Evolutionary conservation across 257 asterid species (phyloP).

Genomic region (Solanum virginianum): DNA sequence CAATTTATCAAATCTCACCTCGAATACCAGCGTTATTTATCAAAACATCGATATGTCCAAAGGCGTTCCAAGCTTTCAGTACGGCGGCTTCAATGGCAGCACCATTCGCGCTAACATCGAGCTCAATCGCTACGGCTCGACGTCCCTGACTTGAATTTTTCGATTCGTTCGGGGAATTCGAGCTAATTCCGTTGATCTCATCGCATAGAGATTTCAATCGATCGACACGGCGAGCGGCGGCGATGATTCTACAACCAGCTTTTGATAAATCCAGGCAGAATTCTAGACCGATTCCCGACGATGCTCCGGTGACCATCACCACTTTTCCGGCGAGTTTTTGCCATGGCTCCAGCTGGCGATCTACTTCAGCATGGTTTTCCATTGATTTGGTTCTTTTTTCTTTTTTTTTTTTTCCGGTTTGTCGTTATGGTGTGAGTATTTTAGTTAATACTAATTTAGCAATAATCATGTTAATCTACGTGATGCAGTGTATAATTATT

Average conservation of each 20-base stretch:
- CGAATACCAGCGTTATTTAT: slow-evolving; percentile 61
- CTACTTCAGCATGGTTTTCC: slow-evolving; percentile 1
- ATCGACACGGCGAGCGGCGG: slow-evolving; percentile 57
- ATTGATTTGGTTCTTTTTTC: neutral
- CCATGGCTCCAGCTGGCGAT: slow-evolving; percentile 52
- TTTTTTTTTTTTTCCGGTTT: neutral
- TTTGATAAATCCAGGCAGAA: slow-evolving; percentile 50
- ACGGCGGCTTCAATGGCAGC: slow-evolving; percentile 28
- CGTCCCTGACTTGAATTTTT: neutral
- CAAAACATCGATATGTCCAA: slow-evolving; percentile 49
- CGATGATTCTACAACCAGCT: slow-evolving; percentile 62
- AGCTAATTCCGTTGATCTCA: slow-evolving; percentile 23
- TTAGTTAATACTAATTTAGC: no score
- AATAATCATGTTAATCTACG: no score
- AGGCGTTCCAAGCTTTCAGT: slow-evolving; percentile 48
- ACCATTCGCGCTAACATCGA: slow-evolving; percentile 31
- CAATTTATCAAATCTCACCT: slow-evolving; percentile 16
- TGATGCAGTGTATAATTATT: no score
- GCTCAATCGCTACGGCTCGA: slow-evolving; percentile 51
- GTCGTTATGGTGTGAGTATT: neutral
- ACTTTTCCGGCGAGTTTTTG: slow-evolving; percentile 29
- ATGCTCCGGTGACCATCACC: slow-evolving; percentile 78
- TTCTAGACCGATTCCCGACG: slow-evolving; percentile 69
- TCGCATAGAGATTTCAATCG: slow-evolving; percentile 42
- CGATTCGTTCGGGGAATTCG: neutral